Evolutionary conservation across 495 filamentous ascomycete species (phyloP).

Genomic region (Hypoxylon fragiforme): DNA sequence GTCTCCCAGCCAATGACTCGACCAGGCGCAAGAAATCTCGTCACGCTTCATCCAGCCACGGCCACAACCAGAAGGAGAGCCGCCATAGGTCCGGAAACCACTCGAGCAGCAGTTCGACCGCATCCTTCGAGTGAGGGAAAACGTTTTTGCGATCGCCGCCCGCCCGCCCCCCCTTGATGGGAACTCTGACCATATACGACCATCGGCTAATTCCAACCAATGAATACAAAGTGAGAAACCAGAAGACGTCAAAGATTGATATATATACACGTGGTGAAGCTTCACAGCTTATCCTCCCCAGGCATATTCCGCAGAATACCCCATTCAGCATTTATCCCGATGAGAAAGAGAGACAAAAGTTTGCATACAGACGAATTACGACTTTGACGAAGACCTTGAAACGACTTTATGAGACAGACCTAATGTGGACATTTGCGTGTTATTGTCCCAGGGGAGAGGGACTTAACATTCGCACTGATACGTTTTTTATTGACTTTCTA

Average conservation of each 20-base stretch:
- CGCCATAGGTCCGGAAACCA: slow-evolving; percentile 51
- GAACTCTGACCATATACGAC: slow-evolving; percentile 19
- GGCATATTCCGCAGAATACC: slow-evolving; percentile 42
- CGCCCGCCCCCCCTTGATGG: slow-evolving; percentile 13
- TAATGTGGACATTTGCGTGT: slow-evolving; percentile 23
- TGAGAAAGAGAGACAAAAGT: slow-evolving; percentile 40
- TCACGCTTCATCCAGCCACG: slow-evolving; percentile 46
- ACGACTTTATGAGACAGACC: slow-evolving; percentile 33
- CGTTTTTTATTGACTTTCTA: slow-evolving; percentile 13
- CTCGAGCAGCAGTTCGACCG: slow-evolving; percentile 62
- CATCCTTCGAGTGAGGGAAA: slow-evolving; percentile 53
- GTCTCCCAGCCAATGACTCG: slow-evolving; percentile 68
- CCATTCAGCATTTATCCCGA: slow-evolving; percentile 35
- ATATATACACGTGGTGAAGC: slow-evolving; percentile 55
- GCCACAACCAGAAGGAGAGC: slow-evolving; percentile 43
- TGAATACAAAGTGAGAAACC: slow-evolving; percentile 27
- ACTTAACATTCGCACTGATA: slow-evolving; percentile 12
- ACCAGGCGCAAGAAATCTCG: slow-evolving; percentile 54
- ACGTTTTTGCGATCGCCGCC: neutral
- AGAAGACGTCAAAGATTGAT: slow-evolving; percentile 40
- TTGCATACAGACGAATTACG: slow-evolving; percentile 41
- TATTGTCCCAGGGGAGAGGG: slow-evolving; percentile 19
- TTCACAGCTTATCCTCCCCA: slow-evolving; percentile 47
- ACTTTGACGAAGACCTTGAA: slow-evolving; percentile 27
- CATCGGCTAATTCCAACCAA: slow-evolving; percentile 34